These are phyloP conservation scores for Pistacia vera DNA, from an alignment of 345 rosid species.

Conservation along the genomic window DNA sequence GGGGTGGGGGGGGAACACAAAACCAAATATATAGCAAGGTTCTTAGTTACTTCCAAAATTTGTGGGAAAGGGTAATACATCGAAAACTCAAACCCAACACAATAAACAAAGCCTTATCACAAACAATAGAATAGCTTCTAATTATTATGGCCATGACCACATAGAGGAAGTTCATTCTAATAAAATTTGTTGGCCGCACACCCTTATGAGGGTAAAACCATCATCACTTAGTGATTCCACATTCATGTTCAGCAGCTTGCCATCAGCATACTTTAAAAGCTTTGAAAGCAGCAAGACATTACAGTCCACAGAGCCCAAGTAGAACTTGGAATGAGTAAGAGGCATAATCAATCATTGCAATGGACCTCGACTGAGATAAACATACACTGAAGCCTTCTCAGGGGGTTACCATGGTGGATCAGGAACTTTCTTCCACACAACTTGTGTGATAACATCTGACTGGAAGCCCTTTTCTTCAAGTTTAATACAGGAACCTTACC, in stretches of 20 bases:
- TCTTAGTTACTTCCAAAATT: neutral
- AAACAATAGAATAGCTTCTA: neutral
- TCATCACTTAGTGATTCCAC: neutral
- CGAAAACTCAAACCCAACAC: conserved; percentile 3
- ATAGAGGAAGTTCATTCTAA: too few species aligned
- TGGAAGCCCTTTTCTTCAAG: conserved; percentile 87
- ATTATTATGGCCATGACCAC: too few species aligned
- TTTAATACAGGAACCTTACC: conserved; percentile 92
- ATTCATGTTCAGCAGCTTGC: neutral
- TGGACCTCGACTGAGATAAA: neutral
- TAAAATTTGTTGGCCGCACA: too few species aligned
- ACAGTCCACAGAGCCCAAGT: neutral
- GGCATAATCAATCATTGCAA: neutral
- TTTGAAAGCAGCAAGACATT: neutral
- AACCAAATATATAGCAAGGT: neutral
- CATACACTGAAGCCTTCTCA: conserved; percentile 86
- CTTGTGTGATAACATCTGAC: conserved; percentile 88
- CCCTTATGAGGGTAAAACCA: too few species aligned
- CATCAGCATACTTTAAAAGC: neutral
- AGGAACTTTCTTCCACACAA: conserved; percentile 83
- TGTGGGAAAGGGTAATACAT: neutral
- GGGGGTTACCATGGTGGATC: conserved; percentile 79
- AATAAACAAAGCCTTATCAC: neutral
- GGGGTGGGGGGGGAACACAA: neutral
- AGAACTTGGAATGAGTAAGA: neutral